Conservation (phyloP, 345 rosid species). For the Populus pruinosa region DNA sequence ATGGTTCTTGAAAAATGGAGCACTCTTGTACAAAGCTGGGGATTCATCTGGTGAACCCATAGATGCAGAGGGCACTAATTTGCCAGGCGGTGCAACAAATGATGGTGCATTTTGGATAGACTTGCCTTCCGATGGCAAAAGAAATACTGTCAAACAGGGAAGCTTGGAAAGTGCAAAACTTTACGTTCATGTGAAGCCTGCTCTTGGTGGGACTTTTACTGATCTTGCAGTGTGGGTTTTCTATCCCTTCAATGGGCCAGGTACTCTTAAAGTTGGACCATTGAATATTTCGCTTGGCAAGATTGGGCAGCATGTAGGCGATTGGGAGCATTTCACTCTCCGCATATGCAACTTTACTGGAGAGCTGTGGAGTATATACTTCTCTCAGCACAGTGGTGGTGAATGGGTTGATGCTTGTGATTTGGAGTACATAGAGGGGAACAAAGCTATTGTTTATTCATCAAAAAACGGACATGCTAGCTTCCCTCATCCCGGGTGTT, state of each 20-base stretch:
- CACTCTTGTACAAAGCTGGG: conserved; percentile 48
- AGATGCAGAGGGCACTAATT: conserved; percentile 56
- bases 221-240: conserved; percentile 87
- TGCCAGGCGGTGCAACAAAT: conserved; percentile 63
- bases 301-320: conserved; percentile 86
- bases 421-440: conserved; percentile 59
- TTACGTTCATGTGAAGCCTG: conserved; percentile 77
- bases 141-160: conserved; percentile 47
- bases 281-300: conserved; percentile 43
- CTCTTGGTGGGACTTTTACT: conserved; percentile 77
- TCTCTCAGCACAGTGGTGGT: conserved; percentile 92
- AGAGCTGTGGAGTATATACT: conserved; percentile 69
- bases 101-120: conserved; percentile 76
- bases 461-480: conserved; percentile 78
- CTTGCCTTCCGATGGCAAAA: conserved; percentile 38
- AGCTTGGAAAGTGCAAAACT: conserved; percentile 66
- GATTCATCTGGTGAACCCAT: conserved; percentile 35
- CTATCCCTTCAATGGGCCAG: conserved; percentile 91
- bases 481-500: conserved; percentile 62
- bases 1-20: conserved; percentile 63
- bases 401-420: conserved; percentile 69
- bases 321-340: conserved; percentile 95
- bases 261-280: conserved; percentile 58
- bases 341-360: conserved; percentile 76
- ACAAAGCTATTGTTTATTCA: conserved; percentile 62